These are phyloP conservation scores for Tolypocladium pustulatum DNA, from an alignment of 2,329 filamentous ascomycete genomes.

Conservation along the genomic window DNA sequence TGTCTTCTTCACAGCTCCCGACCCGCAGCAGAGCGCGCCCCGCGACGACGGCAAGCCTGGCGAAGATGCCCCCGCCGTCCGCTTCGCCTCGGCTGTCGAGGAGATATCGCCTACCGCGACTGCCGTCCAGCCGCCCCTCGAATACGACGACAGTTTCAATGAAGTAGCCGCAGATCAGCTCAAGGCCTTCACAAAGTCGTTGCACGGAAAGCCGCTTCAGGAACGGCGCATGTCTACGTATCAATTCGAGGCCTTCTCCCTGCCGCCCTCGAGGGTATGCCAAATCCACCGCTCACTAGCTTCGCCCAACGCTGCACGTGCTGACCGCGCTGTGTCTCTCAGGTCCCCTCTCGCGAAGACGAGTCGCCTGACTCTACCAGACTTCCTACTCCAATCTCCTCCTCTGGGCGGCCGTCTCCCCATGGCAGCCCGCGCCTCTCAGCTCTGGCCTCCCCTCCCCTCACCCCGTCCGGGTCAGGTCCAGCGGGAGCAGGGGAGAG, in stretches of 20 bases:
- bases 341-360: constrained; percentile 53
- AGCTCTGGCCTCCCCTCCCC: constrained; percentile 74
- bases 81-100: constrained; percentile 61
- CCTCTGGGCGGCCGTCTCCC: constrained; percentile 55
- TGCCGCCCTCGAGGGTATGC: constrained; percentile 75
- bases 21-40: not conserved
- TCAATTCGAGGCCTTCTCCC: constrained; percentile 80
- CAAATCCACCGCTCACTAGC: not conserved
- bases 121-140: constrained; percentile 16
- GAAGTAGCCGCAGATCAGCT: constrained; percentile 52
- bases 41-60: constrained; percentile 9
- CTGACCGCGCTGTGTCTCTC: not conserved
- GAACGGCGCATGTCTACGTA: constrained; percentile 76
- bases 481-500: constrained; percentile 21
- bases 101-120: constrained; percentile 49
- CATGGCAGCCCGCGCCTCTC: constrained; percentile 56
- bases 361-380: constrained; percentile 50
- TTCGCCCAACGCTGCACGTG: not conserved
- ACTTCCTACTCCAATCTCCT: constrained; percentile 54
- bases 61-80: constrained; percentile 41
- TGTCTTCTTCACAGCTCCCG: not conserved
- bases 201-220: constrained; percentile 69
- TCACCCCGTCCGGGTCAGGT: constrained; percentile 73
- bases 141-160: constrained; percentile 20
- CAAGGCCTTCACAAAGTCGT: constrained; percentile 57